Evolutionary conservation across 169 alveolate species (phyloP).

Genomic region (Cryptosporidium ubiquitum): DNA sequence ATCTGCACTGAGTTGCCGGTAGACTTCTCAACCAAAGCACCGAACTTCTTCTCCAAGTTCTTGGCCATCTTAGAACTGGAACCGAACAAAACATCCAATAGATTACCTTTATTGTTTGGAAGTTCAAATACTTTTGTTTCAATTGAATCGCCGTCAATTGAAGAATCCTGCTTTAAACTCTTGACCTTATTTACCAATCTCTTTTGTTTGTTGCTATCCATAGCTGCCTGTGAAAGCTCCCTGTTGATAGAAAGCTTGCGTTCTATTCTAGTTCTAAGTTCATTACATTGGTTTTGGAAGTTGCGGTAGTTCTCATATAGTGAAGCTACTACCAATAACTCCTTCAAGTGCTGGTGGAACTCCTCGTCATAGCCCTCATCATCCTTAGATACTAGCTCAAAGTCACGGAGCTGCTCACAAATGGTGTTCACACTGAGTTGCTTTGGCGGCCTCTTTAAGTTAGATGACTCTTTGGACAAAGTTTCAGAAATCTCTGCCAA

Average conservation of each 20-base stretch:
- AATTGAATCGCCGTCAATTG: slow-evolving; percentile 13
- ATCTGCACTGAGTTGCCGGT: slow-evolving; percentile 57
- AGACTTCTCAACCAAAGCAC: slow-evolving; percentile 52
- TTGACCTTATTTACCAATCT: slow-evolving; percentile 38
- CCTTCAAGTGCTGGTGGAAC: slow-evolving; percentile 55
- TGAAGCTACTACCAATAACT: slow-evolving; percentile 46
- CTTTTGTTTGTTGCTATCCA: slow-evolving; percentile 47
- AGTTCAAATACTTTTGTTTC: slow-evolving; percentile 51
- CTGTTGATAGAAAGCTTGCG: slow-evolving; percentile 8
- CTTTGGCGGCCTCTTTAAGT: slow-evolving; percentile 47
- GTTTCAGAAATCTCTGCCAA: slow-evolving; percentile 8
- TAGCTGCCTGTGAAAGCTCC: slow-evolving; percentile 19
- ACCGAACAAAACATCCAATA: slow-evolving; percentile 54
- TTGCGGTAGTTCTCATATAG: slow-evolving; percentile 55
- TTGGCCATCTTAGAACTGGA: slow-evolving; percentile 58
- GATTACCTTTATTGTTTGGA: slow-evolving; percentile 64
- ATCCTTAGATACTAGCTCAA: slow-evolving; percentile 36
- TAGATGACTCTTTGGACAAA: slow-evolving; percentile 34
- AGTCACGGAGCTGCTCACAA: slow-evolving; percentile 61
- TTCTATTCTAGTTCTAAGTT: slow-evolving; percentile 23
- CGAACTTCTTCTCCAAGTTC: slow-evolving; percentile 39
- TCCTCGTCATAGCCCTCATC: slow-evolving; percentile 49
- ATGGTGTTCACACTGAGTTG: slow-evolving; percentile 35
- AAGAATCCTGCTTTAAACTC: slow-evolving; percentile 32
- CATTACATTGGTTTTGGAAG: slow-evolving; percentile 57